Base-by-base conservation (phyloP, 345 rosid species). In the Streptanthus diversifolius region DNA sequence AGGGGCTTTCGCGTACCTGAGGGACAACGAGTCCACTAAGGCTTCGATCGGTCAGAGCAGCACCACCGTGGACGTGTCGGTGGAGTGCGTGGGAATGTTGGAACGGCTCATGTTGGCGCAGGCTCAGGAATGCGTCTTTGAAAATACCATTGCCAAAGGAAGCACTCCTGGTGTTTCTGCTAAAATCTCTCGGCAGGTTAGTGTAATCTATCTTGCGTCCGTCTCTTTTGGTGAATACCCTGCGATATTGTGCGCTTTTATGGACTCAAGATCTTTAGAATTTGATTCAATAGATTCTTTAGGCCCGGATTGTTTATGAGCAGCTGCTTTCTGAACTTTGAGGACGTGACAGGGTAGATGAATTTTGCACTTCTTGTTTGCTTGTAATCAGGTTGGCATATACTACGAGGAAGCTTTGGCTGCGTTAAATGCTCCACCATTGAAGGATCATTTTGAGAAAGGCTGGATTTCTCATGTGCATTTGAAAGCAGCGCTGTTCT, bases 121-220 rank as follows among this genome's bases (percentile, higher is more conserved):
- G 72, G 99, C 96, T 32, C 99, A 95, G 73, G 99, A 95, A 79
- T 90, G 96, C 68, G 99, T 95, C 13, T 95, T 95, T 51, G 99
- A 95, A 81, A 95, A 91, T 43, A 83, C 96, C 8, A 95, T 95
- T 59, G 93, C 98, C 41, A 95, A 95, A 80, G 99, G 97, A 71
- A 95, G 93, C 66, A 88, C 96, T 7, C 93, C 99, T 21, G 99
- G 98, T 18, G 99, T 95, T 63, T 95, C 85, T 60, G 86, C 99
- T 12, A 95, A 95, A 81, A 95, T 95, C 71, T 68, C 98, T 24
- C 78, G 98, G 75, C 99, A 95, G 91, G 99, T 91, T 21, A 52
- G 90, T 80, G 63, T 7, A 49, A 25, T 12, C 10, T 0, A 13
- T 57, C 15, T 17, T 27, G 25, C 22, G 33, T 71, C 54, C 12